Evolutionary conservation across 2,329 filamentous ascomycete genomes (phyloP), one percentile per base, ranked within the genome.

Genomic region (Phialocephala subalpina): DNA sequence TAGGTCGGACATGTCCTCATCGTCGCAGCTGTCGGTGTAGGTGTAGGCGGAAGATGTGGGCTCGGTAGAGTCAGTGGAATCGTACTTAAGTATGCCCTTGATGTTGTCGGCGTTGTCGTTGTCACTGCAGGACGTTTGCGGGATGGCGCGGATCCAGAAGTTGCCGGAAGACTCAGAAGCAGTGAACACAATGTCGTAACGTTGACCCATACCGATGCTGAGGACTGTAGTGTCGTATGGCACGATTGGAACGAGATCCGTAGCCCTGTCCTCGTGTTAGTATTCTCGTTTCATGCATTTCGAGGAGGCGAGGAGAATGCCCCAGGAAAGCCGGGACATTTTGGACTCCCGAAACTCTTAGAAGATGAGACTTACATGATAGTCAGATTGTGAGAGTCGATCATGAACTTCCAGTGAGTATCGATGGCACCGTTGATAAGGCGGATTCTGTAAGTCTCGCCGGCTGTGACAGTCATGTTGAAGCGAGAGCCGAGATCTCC

Each of bases 91-190:
- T 52, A 87, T 83, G 1, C 83, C 85, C 55, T 75, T 80, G 69
- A 79, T 76, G 58, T 78, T 78, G 2, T 80, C 79, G 70, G 89
- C 80, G 52, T 89, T 82, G 12, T 81, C 74, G 56, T 90, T 82
- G 57, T 92, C 81, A 12, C 83, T 85, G 0, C 89, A 90, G 0
- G 86, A 72, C 2, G 83, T 86, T 61, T 83, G 73, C 1, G 82
- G 83, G 72, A 83, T 85, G 62, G 83, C 80, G 45, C 87, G 83
- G 79, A 90, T 85, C 86, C 86, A 90, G 72, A 84, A 88, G 6
- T 85, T 78, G 8, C 80, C 78, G 27, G 79, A 77, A 4, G 79
- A 81, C 9, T 76, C 73, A 65, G 83, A 73, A 16, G 84, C 84
- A 36, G 78, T 81, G 65, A 87, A 82, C 6, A 85, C 68, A 76